Base-by-base conservation (phyloP, 768 basidiomycete species). In the Russula lepida region DNA sequence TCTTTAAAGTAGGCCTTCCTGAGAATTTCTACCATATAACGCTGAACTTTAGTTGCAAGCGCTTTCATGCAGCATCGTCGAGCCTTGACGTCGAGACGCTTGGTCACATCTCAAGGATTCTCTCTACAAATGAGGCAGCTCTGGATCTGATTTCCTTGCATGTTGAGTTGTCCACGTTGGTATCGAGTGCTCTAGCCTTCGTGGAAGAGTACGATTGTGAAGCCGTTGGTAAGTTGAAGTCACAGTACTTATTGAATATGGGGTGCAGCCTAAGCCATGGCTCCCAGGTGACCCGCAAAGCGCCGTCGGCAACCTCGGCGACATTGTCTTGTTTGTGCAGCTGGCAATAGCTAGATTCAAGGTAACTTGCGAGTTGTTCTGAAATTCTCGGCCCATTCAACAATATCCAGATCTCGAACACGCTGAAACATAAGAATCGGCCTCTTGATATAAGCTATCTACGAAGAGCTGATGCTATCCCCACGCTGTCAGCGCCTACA, bases 201-300 rank as follows among this genome's bases (percentile, higher is more conserved):
- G 72, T 90, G 46, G 82, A 88, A 58, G 79, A 83, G 44, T 90
- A 87, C 66, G 88, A 90, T 67, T 90, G 86, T 63, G 89, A 90
- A 68, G 85, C 83, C 23, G 85, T 92, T 33, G 89, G 89, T 87
- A 69, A 27, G 85, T 75, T 11, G 32, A 44, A 28, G 46, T 37
- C 15, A 33, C n/a, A 4, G 3, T n/a, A 41, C 4, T 41, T 4
- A 37, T 51, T 15, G n/a, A 25, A n/a, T 27, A 19, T 21, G 1
- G 35, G 6, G n/a, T 41, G n/a, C n/a, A n/a, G n/a, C n/a, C n/a
- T n/a, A n/a, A 41, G 27, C 37, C 39, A 46, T 28, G 19, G 41
- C 12, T 48, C 15, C 58, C 63, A 92, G 89, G 89, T 50, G 89
- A 92, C 71, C 90, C 90, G 19, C 90, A 91, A 71, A 87, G 85